Evolutionary conservation across 2,329 filamentous ascomycete genomes (phyloP).

Genomic region (Fusarium setosum): DNA sequence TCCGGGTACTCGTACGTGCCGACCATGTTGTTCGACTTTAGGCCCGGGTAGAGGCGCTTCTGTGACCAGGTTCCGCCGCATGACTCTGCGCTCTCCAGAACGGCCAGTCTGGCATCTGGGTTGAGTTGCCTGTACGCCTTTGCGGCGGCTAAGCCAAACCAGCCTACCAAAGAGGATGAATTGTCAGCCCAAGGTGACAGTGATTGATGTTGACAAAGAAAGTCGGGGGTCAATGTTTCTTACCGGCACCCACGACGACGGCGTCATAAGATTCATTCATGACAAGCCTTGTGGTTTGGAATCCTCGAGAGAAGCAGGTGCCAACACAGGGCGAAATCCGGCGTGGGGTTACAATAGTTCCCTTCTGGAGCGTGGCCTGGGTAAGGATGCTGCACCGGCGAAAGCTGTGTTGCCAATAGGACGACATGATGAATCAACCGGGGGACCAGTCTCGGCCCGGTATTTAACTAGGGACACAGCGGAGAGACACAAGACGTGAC

Average conservation of each 20-base stretch:
- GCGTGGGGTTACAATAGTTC: no score
- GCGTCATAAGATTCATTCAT: slow-evolving; percentile 36
- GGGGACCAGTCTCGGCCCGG: no score
- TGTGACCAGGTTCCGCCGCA: slow-evolving; percentile 72
- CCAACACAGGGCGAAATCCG: no score
- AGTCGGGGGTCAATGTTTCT: background rate
- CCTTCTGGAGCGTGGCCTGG: no score
- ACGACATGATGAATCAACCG: no score
- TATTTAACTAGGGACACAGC: no score
- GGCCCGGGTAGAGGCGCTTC: slow-evolving; percentile 67
- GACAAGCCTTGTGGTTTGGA: background rate
- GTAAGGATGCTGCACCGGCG: no score
- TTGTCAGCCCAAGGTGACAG: fast-evolving
- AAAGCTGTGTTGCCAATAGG: no score
- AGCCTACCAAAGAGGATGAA: slow-evolving; percentile 47
- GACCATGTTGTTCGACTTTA: slow-evolving; percentile 73
- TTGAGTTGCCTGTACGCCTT: slow-evolving; percentile 64
- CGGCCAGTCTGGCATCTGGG: slow-evolving; percentile 56
- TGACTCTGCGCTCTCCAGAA: slow-evolving; percentile 62
- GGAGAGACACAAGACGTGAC: no score
- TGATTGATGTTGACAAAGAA: background rate
- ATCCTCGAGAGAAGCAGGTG: background rate
- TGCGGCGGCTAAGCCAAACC: slow-evolving; percentile 62
- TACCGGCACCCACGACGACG: slow-evolving; percentile 40
- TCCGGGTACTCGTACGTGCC: slow-evolving; percentile 74